Percentiles rank a stretch among this genome's conserved stretches.
phyloP scores from a whole-genome alignment of 352 stramenopile species.

The Hyaloperonospora arabidopsidis region DNA sequence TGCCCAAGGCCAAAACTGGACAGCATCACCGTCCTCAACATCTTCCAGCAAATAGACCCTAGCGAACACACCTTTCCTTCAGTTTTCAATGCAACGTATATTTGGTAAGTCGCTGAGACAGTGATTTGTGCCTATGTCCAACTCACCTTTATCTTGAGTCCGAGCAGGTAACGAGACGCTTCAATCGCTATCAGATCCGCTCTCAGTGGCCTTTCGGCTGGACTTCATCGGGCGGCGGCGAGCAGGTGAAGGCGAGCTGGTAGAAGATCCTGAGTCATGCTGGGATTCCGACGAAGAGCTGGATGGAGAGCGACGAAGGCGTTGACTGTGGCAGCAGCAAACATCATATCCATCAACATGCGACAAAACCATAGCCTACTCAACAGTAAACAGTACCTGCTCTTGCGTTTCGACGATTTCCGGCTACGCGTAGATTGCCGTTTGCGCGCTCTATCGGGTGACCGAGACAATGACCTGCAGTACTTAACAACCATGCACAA shows the following conservation, averaged over 20 bases:
- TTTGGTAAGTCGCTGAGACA: too few species aligned
- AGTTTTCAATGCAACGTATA: too few species aligned
- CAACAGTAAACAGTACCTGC: constrained; percentile 10
- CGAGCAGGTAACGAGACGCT: too few species aligned
- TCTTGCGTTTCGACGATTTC: constrained; percentile 9
- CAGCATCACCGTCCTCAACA: too few species aligned
- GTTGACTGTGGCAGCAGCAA: constrained; percentile 15
- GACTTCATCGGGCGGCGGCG: constrained; percentile 20
- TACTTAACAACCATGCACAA: background rate
- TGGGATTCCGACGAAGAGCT: constrained; percentile 18
- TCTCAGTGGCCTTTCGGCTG: constrained; percentile 17
- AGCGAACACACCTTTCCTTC: too few species aligned
- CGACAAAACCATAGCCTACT: background rate
- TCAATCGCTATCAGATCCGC: constrained; percentile 18
- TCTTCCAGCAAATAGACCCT: too few species aligned
- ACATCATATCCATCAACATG: background rate
- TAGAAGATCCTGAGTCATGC: constrained; percentile 24
- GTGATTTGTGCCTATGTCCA: too few species aligned
- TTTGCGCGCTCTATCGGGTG: constrained; percentile 9
- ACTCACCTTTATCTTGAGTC: too few species aligned
- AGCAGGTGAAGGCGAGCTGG: constrained; percentile 24
- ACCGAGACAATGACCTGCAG: constrained; percentile 28
- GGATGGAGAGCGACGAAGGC: constrained; percentile 18
- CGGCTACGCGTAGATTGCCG: constrained; percentile 11
- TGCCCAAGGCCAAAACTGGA: too few species aligned